Evolutionary conservation across 176 grass and related monocot species (phyloP).

Genomic region (Avena insularis): DNA sequence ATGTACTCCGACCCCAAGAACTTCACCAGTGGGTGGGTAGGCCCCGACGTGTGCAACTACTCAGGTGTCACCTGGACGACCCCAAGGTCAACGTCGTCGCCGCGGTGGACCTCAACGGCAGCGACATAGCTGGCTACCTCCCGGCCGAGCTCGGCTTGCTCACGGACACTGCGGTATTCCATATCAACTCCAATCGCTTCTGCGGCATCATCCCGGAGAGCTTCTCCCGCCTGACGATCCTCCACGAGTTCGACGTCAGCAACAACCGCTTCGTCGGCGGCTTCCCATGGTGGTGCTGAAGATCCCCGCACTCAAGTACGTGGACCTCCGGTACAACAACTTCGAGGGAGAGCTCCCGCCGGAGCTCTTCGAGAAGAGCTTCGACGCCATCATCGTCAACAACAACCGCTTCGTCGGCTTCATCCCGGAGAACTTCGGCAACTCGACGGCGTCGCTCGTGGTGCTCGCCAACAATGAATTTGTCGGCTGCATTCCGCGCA

Average conservation of each 20-base stretch:
- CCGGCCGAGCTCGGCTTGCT: slow-evolving; percentile 65
- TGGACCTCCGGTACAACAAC: slow-evolving; percentile 79
- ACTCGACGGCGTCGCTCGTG: slow-evolving; percentile 60
- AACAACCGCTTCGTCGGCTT: slow-evolving; percentile 60
- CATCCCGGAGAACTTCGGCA: slow-evolving; percentile 64
- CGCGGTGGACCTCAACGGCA: slow-evolving; percentile 74
- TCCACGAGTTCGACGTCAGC: slow-evolving; percentile 82
- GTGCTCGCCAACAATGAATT: slow-evolving; percentile 77
- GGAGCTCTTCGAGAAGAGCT: slow-evolving; percentile 59
- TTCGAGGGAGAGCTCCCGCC: slow-evolving; percentile 66
- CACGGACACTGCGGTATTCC: slow-evolving; percentile 66
- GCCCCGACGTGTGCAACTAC: slow-evolving; percentile 65
- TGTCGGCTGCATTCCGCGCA: slow-evolving; percentile 67
- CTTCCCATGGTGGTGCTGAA: slow-evolving; percentile 57
- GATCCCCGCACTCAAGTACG: slow-evolving; percentile 61
- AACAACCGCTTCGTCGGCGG: slow-evolving; percentile 85
- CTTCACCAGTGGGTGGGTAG: slow-evolving; percentile 68
- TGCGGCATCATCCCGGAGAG: slow-evolving; percentile 75
- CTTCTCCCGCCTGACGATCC: slow-evolving; percentile 53
- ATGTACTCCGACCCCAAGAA: slow-evolving; percentile 85
- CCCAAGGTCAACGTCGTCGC: slow-evolving; percentile 45
- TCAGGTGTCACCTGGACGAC: slow-evolving; percentile 63
- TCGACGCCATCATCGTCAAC: slow-evolving; percentile 83
- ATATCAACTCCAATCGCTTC: slow-evolving; percentile 86
- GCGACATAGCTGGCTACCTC: slow-evolving; percentile 80